These are phyloP conservation scores for Astrocystis sublimbata DNA, from an alignment of 495 filamentous ascomycete genomes.

Conservation along the genomic window DNA sequence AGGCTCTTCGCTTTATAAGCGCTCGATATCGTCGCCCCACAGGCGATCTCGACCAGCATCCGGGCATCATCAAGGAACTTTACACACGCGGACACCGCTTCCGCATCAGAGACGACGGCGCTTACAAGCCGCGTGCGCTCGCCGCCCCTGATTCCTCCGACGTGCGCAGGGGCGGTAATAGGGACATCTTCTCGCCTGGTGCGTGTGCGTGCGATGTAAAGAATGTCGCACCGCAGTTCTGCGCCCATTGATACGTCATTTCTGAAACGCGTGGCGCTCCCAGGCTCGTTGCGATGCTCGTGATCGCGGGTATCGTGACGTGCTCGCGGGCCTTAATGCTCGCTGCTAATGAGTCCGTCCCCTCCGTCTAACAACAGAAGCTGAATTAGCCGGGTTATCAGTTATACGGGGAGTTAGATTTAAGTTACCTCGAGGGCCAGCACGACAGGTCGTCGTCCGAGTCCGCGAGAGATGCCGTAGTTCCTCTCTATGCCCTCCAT, in stretches of 20 bases:
- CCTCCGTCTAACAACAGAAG: too few species aligned
- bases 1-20: conserved; percentile 59
- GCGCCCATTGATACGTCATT: conserved; percentile 67
- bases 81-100: conserved; percentile 76
- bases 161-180: too few species aligned
- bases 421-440: conserved; percentile 86
- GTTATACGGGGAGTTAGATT: too few species aligned
- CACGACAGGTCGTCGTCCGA: conserved; percentile 50
- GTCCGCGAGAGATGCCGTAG: conserved; percentile 20
- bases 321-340: conserved; percentile 61
- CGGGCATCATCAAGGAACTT: conserved; percentile 80
- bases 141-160: too few species aligned
- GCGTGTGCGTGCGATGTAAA: too few species aligned
- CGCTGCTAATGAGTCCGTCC: conserved; percentile 70
- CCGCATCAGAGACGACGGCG: conserved; percentile 71
- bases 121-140: conserved; percentile 57
- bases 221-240: background rate
- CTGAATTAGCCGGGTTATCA: too few species aligned
- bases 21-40: conserved; percentile 73
- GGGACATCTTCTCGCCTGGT: too few species aligned
- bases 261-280: conserved; percentile 74
- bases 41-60: conserved; percentile 77
- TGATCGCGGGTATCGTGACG: conserved; percentile 72
- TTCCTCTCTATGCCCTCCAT: conserved; percentile 67
- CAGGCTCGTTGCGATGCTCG: conserved; percentile 75